Conservation (phyloP, 1,139 yeast species). For the Torulaspora pretoriensis region DNA sequence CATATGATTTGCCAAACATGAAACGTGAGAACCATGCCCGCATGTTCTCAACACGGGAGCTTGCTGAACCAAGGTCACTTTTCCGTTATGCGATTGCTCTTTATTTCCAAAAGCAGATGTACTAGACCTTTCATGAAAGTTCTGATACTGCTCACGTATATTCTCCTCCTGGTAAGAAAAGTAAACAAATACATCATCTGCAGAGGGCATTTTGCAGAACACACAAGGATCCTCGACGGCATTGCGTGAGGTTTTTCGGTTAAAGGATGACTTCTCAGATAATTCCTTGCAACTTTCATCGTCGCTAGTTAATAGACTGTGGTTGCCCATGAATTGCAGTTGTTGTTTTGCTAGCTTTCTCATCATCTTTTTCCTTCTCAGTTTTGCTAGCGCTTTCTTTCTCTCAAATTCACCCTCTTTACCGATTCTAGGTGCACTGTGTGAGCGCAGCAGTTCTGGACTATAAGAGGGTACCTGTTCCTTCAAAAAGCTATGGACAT, state of each 20-base stretch:
- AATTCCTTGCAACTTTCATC: conserved; percentile 33
- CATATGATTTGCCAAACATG: conserved; percentile 66
- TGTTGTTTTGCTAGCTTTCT: conserved; percentile 80
- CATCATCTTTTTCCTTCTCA: conserved; percentile 67
- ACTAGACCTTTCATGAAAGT: conserved; percentile 8
- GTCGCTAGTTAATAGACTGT: conserved; percentile 37
- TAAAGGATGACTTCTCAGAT: conserved; percentile 34
- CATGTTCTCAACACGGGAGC: conserved; percentile 68
- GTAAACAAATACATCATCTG: conserved; percentile 62
- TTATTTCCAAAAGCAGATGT: not conserved
- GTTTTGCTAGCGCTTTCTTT: conserved; percentile 66
- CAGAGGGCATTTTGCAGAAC: conserved; percentile 79
- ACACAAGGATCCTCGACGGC: conserved; percentile 82
- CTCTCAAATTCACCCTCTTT: conserved; percentile 47
- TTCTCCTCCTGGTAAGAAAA: conserved; percentile 32
- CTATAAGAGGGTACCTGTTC: conserved; percentile 38
- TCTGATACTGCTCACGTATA: conserved; percentile 25
- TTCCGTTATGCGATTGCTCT: not conserved
- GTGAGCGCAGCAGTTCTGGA: conserved; percentile 26
- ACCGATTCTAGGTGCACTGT: conserved; percentile 16
- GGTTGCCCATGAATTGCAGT: conserved; percentile 57
- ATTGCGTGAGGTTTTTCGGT: conserved; percentile 45
- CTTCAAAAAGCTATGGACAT: conserved; percentile 30
- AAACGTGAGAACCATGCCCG: conserved; percentile 90
- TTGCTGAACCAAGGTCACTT: conserved; percentile 2